Conservation (phyloP, 2,329 filamentous ascomycete species). For the Mariannaea elegans region DNA sequence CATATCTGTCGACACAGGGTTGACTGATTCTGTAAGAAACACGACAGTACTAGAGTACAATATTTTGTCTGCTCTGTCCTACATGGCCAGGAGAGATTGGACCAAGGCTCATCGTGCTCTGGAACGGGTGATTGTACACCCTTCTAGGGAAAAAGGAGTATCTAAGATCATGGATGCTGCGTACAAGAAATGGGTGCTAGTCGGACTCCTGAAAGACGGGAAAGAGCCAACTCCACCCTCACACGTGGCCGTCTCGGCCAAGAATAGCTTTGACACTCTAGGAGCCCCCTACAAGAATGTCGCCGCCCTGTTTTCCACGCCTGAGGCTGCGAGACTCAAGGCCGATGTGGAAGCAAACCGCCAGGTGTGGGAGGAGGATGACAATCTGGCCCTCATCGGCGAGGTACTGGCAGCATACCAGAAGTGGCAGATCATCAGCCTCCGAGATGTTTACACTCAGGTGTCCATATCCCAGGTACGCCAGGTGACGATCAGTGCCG, state of each 20-base stretch:
- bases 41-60: constrained; percentile 73
- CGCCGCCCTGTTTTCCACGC: constrained; percentile 71
- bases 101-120: constrained; percentile 68
- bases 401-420: constrained; percentile 77
- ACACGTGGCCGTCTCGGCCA: constrained; percentile 60
- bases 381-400: constrained; percentile 75
- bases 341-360: constrained; percentile 68
- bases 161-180: constrained; percentile 87
- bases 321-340: constrained; percentile 64
- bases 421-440: constrained; percentile 76
- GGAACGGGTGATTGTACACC: constrained; percentile 72
- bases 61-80: constrained; percentile 69
- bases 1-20: constrained; percentile 66
- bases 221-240: constrained; percentile 63
- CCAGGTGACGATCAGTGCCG: constrained; percentile 60
- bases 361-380: constrained; percentile 73
- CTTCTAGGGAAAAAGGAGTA: constrained; percentile 67
- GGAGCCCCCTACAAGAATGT: constrained; percentile 77
- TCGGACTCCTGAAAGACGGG: constrained; percentile 77
- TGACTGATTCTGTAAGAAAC: constrained; percentile 63
- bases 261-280: constrained; percentile 65
- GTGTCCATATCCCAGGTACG: constrained; percentile 64
- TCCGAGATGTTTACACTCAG: constrained; percentile 76
- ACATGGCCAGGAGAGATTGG: constrained; percentile 70
- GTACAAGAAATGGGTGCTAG: constrained; percentile 90